Conservation (phyloP, 164 flowering plant species). For the Taxillus chinensis region DNA sequence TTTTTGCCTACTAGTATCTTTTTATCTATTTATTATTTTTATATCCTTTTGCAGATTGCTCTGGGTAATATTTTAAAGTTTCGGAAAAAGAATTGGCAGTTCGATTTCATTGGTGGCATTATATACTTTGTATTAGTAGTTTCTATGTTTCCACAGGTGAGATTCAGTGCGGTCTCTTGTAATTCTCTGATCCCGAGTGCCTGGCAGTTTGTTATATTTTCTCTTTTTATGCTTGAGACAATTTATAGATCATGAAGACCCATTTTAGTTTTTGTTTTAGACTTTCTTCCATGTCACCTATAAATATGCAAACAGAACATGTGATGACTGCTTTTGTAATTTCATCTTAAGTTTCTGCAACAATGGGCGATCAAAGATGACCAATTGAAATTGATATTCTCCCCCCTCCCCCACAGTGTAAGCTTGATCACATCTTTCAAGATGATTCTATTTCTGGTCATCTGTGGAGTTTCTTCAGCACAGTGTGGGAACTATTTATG, state of each 20-base stretch:
- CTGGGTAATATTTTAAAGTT: constrained; percentile 94
- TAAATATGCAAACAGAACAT: neutral
- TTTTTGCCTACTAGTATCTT: neutral
- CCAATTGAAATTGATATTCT: constrained; percentile 9
- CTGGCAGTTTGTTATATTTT: constrained; percentile 1
- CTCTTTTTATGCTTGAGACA: neutral
- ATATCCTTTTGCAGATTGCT: constrained; percentile 63
- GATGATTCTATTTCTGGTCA: constrained; percentile 77
- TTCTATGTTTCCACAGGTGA: constrained; percentile 92
- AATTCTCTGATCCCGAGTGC: neutral
- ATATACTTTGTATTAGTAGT: constrained; percentile 79
- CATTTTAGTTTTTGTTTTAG: neutral
- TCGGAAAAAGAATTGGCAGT: constrained; percentile 98
- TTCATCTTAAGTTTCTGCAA: neutral
- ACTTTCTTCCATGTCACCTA: neutral
- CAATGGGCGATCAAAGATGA: neutral
- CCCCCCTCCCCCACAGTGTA: constrained; percentile 42
- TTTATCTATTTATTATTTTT: constrained; percentile 4
- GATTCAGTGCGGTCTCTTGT: neutral
- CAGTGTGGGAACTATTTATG: constrained; percentile 57
- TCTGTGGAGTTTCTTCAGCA: constrained; percentile 63
- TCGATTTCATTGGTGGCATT: constrained; percentile 97
- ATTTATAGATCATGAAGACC: neutral
- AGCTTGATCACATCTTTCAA: constrained; percentile 73
- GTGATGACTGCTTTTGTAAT: neutral